Base-by-base conservation (phyloP, 306 rosid species). In the Lathyrus tuberosus region DNA sequence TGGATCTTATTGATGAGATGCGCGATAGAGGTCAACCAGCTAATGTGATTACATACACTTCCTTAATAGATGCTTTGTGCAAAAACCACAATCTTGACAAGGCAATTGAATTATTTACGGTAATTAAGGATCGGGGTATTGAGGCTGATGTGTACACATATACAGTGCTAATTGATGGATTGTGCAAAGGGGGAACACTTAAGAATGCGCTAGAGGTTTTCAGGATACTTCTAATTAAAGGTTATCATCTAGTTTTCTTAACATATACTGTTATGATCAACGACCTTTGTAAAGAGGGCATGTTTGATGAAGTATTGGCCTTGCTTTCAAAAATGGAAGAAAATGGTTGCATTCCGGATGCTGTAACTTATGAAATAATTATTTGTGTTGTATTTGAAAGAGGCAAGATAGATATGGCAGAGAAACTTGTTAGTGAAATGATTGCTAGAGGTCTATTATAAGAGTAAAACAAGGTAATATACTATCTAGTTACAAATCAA, bases 1-100 rank as follows among this genome's bases (percentile, higher is more conserved):
- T 13, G 42, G 59, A 44, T 28, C 59, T 71, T 59, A 2, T 59
- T 0, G 37, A 60, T 44, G 48, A 42, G 67, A 71, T 71, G 68
- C 35, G 18, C 13, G 5, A 15, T 12, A 44, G 38, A 6, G 67
- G 76, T 60, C 20, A 15, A 28, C 10, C 35, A 2, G 5, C 37
- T 2, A 5, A 57, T 30, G 5, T 43, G 9, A 28, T 71, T 12
- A 71, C 76, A 2, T 64, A 41, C 69, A 64, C 10, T 24, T 64
- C 54, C 3, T 6, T 64, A 24, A 22, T 64, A 14, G 22, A 64
- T 8, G 22, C 54, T 64, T 64, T 64, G 17, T 42, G 69, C 38
- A 41, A 20, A 63, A 42, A 7, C 4, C 37, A 20, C 22, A 9
- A 63, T 22, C 18, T 64, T 42, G 69, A 64, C 7, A 6, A 41